Evolutionary conservation across 208 protist species (phyloP).

Genomic region (Leishmania martiniquensis): DNA sequence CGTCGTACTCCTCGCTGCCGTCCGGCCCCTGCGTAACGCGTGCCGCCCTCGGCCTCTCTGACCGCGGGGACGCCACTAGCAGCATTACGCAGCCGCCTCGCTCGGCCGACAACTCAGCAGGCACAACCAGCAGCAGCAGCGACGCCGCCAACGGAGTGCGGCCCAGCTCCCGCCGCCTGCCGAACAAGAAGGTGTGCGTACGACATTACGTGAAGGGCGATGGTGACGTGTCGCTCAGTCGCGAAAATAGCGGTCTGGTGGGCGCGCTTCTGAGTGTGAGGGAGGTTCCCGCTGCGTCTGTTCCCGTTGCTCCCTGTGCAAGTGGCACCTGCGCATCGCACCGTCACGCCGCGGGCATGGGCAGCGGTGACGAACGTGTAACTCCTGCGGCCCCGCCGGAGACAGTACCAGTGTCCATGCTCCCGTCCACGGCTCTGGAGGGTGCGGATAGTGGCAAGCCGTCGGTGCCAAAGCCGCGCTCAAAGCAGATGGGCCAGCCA

Average conservation of each 20-base stretch:
- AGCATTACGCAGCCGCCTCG: conserved; percentile 11
- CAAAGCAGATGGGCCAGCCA: conserved; percentile 9
- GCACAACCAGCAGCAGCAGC: background rate
- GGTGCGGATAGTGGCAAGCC: background rate
- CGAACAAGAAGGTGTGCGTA: conserved; percentile 37
- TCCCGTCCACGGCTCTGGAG: background rate
- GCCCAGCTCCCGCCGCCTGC: conserved; percentile 28
- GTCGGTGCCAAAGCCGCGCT: conserved; percentile 21
- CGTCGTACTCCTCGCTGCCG: conserved; percentile 7
- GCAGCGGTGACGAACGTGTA: background rate
- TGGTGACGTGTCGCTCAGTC: conserved; percentile 2
- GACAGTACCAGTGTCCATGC: background rate
- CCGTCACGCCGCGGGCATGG: background rate
- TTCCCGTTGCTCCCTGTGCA: background rate
- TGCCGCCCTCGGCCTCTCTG: background rate
- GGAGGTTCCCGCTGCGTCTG: background rate
- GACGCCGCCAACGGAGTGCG: background rate
- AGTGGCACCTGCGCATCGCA: background rate
- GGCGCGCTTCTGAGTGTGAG: conserved; percentile 9
- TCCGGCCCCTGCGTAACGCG: background rate
- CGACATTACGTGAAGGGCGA: conserved; percentile 23
- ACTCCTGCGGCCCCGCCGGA: background rate
- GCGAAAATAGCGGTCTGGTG: conserved; percentile 1
- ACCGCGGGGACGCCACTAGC: background rate
- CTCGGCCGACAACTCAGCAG: background rate